Conservation (phyloP, 2,329 filamentous ascomycete genomes). For the Penicillium sp. region DNA sequence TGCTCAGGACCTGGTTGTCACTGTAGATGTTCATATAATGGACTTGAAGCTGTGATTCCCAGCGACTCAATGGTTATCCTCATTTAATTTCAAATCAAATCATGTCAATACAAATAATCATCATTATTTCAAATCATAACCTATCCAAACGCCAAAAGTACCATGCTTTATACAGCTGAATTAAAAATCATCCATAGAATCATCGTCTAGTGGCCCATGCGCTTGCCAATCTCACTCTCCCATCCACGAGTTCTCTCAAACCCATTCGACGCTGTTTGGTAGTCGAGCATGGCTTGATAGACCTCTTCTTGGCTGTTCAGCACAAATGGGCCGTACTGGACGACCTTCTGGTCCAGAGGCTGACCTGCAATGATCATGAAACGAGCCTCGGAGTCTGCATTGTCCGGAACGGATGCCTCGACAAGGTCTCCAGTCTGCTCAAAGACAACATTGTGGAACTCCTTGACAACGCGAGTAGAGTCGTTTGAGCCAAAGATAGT, state of each 20-base stretch:
- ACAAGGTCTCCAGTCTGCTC: conserved; percentile 74
- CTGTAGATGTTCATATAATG: not conserved
- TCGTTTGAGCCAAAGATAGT: conserved; percentile 59
- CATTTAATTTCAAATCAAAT: not conserved
- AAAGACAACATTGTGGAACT: conserved; percentile 89
- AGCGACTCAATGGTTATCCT: not conserved
- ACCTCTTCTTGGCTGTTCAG: conserved; percentile 69
- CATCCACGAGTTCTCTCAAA: conserved; percentile 78
- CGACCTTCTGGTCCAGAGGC: conserved; percentile 74
- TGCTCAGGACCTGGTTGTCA: not conserved
- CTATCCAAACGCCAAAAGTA: conserved; percentile 3
- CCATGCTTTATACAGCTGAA: conserved; percentile 2
- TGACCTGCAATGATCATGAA: conserved; percentile 72
- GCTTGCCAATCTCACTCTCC: conserved; percentile 83
- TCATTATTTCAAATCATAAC: not conserved
- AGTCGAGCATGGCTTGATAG: conserved; percentile 74
- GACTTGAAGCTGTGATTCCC: not conserved
- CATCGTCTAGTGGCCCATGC: conserved; percentile 51
- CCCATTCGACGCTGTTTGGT: conserved; percentile 68
- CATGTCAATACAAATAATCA: not conserved
- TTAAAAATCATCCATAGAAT: not conserved
- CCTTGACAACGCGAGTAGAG: conserved; percentile 33
- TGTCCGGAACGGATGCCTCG: conserved; percentile 65
- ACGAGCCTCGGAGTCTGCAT: conserved; percentile 55
- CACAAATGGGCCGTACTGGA: conserved; percentile 87